Percentiles rank a stretch among this genome's conserved stretches.
phyloP scores from a whole-genome alignment of 108 stramenopile species.

The Cyclotella choctawhatcheeana region DNA sequence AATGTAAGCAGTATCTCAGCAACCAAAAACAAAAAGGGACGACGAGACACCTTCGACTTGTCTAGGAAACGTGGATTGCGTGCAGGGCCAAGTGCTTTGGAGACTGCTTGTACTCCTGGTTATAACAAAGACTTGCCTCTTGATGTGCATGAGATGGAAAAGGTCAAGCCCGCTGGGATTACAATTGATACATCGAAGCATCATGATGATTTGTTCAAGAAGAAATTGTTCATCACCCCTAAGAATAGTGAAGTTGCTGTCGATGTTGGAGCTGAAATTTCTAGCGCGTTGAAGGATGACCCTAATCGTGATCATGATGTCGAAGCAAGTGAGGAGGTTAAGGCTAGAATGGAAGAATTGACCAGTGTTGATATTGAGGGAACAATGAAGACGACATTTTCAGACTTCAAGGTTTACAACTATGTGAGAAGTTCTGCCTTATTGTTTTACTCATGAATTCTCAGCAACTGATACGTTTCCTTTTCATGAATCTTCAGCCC shows the following conservation, averaged over 20 bases:
- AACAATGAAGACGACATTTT: constrained; percentile 26
- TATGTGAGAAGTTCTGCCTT: constrained; percentile 18
- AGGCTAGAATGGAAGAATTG: constrained; percentile 12
- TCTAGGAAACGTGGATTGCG: constrained; percentile 21
- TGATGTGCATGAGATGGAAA: not conserved
- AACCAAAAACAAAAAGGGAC: not conserved
- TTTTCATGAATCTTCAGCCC: constrained; percentile 31
- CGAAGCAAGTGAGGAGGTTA: not conserved
- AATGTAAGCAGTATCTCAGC: not conserved
- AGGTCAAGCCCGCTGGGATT: not conserved
- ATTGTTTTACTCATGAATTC: not conserved
- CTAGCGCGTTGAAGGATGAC: constrained; percentile 2
- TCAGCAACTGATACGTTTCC: not conserved
- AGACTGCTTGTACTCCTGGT: not conserved
- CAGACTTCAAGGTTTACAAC: constrained; percentile 34
- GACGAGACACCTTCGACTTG: constrained; percentile 44
- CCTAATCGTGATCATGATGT: not conserved
- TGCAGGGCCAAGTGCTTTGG: not conserved
- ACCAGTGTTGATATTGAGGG: constrained; percentile 23
- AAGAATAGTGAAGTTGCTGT: not conserved
- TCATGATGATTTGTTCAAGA: not conserved
- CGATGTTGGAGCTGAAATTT: not conserved
- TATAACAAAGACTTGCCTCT: not conserved
- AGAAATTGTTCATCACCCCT: not conserved
- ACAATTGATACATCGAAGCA: not conserved